These are phyloP conservation scores for Naganishia randhawae DNA, from an alignment of 768 basidiomycete genomes.

Conservation along the genomic window DNA sequence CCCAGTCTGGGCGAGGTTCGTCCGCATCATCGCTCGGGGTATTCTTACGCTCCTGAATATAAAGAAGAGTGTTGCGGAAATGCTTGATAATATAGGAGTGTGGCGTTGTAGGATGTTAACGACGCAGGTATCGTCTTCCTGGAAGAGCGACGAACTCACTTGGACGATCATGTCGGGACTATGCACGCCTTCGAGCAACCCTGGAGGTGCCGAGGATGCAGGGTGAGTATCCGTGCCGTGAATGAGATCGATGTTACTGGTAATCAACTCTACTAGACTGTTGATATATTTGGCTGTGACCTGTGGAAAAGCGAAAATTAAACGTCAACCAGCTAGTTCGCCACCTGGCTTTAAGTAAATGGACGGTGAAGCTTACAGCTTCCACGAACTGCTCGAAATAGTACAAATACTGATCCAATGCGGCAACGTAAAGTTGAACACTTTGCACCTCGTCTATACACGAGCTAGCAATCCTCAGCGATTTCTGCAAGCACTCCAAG, in stretches of 20 bases:
- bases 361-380: conserved; percentile 61
- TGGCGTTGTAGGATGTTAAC: neutral
- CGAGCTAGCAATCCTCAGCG: conserved; percentile 89
- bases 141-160: conserved; percentile 31
- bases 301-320: conserved; percentile 51
- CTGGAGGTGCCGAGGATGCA: conserved; percentile 77
- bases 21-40: conserved; percentile 47
- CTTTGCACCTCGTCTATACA: conserved; percentile 96
- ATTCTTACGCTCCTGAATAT: conserved; percentile 73
- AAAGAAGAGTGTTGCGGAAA: conserved; percentile 81
- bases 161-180: conserved; percentile 80
- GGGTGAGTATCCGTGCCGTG: conserved; percentile 82
- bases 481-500: conserved; percentile 94
- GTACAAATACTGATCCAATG: conserved; percentile 90
- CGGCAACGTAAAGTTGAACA: conserved; percentile 91
- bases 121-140: neutral
- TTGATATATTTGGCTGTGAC: conserved; percentile 94
- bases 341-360: no score
- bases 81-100: conserved; percentile 58
- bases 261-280: conserved; percentile 90
- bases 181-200: conserved; percentile 85
- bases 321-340: no score
- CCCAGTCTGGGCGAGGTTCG: conserved; percentile 63
- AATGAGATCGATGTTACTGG: conserved; percentile 87
- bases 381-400: conserved; percentile 91